Percentiles rank a stretch among this genome's conserved stretches.
Conservation (phyloP, 257 asterid genomes). For the Paulownia fortunei region DNA sequence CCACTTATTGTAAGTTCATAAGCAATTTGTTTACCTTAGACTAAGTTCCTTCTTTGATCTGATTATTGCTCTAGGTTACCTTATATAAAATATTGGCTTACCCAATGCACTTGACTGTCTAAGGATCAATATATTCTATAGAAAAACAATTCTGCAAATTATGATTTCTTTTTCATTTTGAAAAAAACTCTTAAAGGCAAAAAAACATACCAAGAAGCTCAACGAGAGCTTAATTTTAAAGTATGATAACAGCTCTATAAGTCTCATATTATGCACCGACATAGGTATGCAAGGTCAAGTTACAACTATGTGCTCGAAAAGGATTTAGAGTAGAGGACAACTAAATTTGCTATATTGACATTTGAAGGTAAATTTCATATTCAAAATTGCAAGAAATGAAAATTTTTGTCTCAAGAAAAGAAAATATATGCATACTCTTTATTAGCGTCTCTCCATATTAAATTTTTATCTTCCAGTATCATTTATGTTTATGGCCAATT, state of each 20-base stretch:
- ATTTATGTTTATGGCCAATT: not conserved
- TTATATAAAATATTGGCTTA: not conserved
- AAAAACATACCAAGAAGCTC: not conserved
- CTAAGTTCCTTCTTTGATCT: conserved; percentile 1
- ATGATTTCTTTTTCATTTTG: conserved; percentile 1
- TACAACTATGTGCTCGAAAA: not conserved
- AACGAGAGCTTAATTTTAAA: not conserved
- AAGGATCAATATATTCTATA: not conserved
- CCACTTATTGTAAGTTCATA: conserved; percentile 67
- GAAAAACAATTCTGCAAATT: not conserved
- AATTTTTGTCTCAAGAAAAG: conserved; percentile 6
- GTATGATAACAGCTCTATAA: not conserved
- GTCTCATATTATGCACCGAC: not conserved
- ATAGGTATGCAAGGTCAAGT: not conserved
- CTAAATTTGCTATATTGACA: not conserved
- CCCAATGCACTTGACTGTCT: not conserved
- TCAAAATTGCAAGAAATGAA: not conserved
- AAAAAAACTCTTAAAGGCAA: conserved; percentile 7
- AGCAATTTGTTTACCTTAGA: conserved; percentile 16
- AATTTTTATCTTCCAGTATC: not conserved
- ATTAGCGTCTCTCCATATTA: not conserved
- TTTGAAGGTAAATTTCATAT: not conserved
- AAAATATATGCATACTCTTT: not conserved
- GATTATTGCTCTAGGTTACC: not conserved
- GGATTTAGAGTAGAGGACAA: not conserved